Evolutionary conservation across 2,329 filamentous ascomycete genomes (phyloP), one percentile per base, ranked within the genome.

Genomic region (Penicillium sp.): DNA sequence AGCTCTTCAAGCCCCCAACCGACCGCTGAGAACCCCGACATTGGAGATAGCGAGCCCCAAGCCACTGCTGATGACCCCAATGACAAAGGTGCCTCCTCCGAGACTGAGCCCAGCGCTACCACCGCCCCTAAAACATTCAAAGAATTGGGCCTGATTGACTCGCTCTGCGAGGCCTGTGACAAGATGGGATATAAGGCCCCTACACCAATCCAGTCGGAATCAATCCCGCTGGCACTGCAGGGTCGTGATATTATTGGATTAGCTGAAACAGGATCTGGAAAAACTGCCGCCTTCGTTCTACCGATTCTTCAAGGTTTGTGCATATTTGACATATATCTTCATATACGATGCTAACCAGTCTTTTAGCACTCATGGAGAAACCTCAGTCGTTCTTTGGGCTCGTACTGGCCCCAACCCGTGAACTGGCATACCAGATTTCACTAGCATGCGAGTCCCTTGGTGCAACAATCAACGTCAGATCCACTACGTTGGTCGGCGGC

Each of bases 231-330:
- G 5, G 92, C 92, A 35, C 81, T 97, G 4, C 76, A 89, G 68
- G 87, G 89, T 50, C 85, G 91, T 67, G 94, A 97, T 73, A 81
- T 97, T 34, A 96, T 99, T 65, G 94, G 92, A 40, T 82, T 97
- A 50, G 94, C 94, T 32, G 93, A 99, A 76, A 99, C 94, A 0
- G 94, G 94, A 65, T 92, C 87, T 69, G 94, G 94, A 76, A 99
- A 97, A 79, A 97, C 94, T 0, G 93, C 92, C 7, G 92, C 94
- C 0, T 99, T 97, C 72, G 92, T 91, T 0, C 80, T 99, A 3
- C 94, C 94, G 1, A 95, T 99, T 38, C 82, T 99, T 46, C 44
- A 46, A 46, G 44, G 44, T 46, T 35, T n/a, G 44, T 46, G 20
- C 31, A 34, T n/a, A 11, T 24, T 4, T 13, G 31, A 34, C 18